Evolutionary conservation across 495 filamentous ascomycete species (phyloP).

Genomic region (Neurospora discreta): DNA sequence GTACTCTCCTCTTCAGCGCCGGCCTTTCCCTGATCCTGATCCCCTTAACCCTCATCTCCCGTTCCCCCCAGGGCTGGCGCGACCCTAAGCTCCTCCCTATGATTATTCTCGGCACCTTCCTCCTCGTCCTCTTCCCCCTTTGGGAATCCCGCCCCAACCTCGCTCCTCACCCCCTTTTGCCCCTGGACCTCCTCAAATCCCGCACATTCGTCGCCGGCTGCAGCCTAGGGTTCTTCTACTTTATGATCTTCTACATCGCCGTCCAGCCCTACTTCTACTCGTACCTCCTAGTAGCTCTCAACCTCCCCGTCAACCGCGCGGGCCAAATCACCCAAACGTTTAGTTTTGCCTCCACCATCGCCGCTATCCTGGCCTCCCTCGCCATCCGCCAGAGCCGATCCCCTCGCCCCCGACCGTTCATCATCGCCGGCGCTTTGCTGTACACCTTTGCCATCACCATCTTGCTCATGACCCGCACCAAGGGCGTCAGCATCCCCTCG

Average conservation of each 20-base stretch:
- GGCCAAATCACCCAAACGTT: slow-evolving; percentile 43
- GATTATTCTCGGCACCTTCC: slow-evolving; percentile 42
- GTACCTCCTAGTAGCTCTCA: slow-evolving; percentile 54
- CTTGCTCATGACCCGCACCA: slow-evolving; percentile 55
- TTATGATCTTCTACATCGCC: slow-evolving; percentile 53
- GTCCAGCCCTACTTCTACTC: slow-evolving; percentile 49
- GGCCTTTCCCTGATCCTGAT: slow-evolving; percentile 54
- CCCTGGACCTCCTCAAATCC: slow-evolving; percentile 45
- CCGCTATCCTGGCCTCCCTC: slow-evolving; percentile 40
- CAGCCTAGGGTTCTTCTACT: slow-evolving; percentile 41
- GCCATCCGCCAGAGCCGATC: slow-evolving; percentile 40
- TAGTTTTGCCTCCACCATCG: slow-evolving; percentile 41
- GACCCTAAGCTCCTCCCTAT: slow-evolving; percentile 44
- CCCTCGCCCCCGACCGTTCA: slow-evolving; percentile 21
- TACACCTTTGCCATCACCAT: slow-evolving; percentile 50
- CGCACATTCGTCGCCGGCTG: slow-evolving; percentile 55
- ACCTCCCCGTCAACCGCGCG: slow-evolving; percentile 40
- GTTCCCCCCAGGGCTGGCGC: slow-evolving; percentile 37
- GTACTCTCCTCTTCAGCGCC: slow-evolving; percentile 43
- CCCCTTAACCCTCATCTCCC: slow-evolving; percentile 46
- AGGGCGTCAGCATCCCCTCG: slow-evolving; percentile 37
- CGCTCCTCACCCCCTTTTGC: slow-evolving; percentile 48
- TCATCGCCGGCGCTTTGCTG: slow-evolving; percentile 42
- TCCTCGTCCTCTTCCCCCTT: slow-evolving; percentile 46
- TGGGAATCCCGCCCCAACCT: slow-evolving; percentile 43